phyloP scores from a whole-genome alignment of 1,284 basidiomycete genomes.

The Phellopilus nigrolimitatus region DNA sequence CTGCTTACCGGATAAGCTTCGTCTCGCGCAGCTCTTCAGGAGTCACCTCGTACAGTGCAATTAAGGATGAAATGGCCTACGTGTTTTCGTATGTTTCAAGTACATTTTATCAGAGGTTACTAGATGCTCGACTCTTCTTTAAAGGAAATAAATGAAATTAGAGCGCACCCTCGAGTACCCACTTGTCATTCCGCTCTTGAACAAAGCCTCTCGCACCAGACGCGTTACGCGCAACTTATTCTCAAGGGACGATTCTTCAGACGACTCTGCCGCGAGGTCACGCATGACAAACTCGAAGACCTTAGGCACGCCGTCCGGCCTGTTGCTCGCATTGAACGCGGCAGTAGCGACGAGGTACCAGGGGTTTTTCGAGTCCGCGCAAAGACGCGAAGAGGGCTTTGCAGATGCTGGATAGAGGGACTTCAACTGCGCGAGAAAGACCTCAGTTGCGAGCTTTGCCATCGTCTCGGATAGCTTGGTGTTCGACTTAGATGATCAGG shows the following conservation, averaged over 20 bases:
- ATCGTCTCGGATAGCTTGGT: too few species aligned
- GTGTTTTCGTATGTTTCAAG: too few species aligned
- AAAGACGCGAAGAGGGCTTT: too few species aligned
- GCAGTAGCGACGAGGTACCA: constrained; percentile 56
- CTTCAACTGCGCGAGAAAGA: too few species aligned
- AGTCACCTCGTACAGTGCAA: constrained; percentile 36
- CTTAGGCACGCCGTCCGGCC: constrained; percentile 47
- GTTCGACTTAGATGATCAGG: too few species aligned
- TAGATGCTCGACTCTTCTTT: not conserved
- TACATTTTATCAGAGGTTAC: not conserved
- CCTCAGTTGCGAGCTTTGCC: too few species aligned
- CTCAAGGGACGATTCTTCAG: constrained; percentile 28
- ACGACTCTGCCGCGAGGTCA: constrained; percentile 22
- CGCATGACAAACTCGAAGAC: constrained; percentile 47
- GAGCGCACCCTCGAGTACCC: constrained; percentile 47
- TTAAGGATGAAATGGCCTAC: constrained; percentile 45
- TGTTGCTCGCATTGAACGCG: constrained; percentile 50
- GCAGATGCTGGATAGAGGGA: too few species aligned
- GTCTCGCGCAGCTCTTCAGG: constrained; percentile 38
- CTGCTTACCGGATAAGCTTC: constrained; percentile 32
- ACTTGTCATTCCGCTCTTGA: constrained; percentile 50
- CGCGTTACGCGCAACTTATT: constrained; percentile 39
- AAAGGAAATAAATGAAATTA: not conserved
- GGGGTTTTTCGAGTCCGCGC: too few species aligned
- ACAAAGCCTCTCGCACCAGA: constrained; percentile 50